Percentiles rank a stretch among this genome's conserved stretches.
These are phyloP conservation scores for Hygrocybe coccinea DNA, from an alignment of 768 basidiomycete species.

Conservation along the genomic window DNA sequence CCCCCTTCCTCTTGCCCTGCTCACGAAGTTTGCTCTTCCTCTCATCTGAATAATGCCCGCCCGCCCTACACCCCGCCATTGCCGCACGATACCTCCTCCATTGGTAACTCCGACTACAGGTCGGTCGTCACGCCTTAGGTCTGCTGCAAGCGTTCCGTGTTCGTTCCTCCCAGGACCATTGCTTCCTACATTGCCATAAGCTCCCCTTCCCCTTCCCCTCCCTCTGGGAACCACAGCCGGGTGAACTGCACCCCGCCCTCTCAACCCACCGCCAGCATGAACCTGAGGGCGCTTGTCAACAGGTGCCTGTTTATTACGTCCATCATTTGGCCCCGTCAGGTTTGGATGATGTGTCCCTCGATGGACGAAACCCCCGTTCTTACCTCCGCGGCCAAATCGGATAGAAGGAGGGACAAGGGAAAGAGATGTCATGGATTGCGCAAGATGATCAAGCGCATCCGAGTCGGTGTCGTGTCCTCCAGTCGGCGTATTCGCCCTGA, in stretches of 20 bases:
- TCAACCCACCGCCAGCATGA: too few species aligned
- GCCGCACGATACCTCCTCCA: background rate
- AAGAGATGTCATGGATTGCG: slow-evolving; percentile 36
- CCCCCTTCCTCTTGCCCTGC: background rate
- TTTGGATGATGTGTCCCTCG: slow-evolving; percentile 14
- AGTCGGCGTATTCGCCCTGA: slow-evolving; percentile 7
- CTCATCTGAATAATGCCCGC: background rate
- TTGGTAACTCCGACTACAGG: too few species aligned
- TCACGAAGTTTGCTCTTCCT: background rate
- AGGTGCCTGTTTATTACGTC: background rate
- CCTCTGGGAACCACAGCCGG: too few species aligned
- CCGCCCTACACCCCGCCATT: background rate
- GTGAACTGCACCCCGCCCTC: too few species aligned
- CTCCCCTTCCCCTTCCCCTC: too few species aligned
- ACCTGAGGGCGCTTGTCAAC: background rate
- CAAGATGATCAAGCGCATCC: slow-evolving; percentile 12
- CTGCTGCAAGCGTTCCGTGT: too few species aligned
- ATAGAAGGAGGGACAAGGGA: slow-evolving; percentile 63
- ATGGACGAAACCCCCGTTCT: slow-evolving; percentile 46
- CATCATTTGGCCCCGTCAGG: background rate
- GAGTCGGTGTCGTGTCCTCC: slow-evolving; percentile 28
- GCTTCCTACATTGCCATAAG: too few species aligned
- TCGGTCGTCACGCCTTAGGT: background rate
- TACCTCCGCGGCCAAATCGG: slow-evolving; percentile 70
- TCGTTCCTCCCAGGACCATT: too few species aligned